Base-by-base conservation (phyloP, 306 rosid species). In the Luffa aegyptiaca region DNA sequence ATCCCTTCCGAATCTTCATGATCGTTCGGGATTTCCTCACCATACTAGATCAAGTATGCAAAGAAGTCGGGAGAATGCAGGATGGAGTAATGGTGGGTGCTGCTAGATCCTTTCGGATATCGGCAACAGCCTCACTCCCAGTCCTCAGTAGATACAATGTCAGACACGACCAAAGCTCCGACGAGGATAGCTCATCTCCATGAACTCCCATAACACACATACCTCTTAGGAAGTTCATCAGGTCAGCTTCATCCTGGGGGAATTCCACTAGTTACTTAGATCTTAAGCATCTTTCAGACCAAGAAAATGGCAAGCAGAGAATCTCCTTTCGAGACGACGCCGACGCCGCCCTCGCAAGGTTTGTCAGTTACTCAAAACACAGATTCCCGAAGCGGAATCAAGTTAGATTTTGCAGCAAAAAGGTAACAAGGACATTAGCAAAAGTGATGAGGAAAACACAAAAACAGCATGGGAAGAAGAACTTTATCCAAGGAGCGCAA, bases 1-100 rank as follows among this genome's bases (percentile, higher is more conserved):
- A 93, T 81, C 97, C 99, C 56, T 84, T 95, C 80, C 88, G 99
- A 85, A 91, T 95, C 85, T 95, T 95, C 83, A 87, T 93, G 97
- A 91, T 95, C 72, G 99, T 95, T 37, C 88, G 96, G 81, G 99
- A 95, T 83, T 95, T 95, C 75, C 91, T 95, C 5, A 89, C 85
- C 80, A 81, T 86, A 41, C 73, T 95, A 84, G 99, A 95, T 81
- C 89, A 89, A 64, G 99, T 95, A 70, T 95, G 99, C 97, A 95
- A 90, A 81, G 99, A 95, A 87, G 99, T 95, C 35, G 96, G 95
- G 83, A 88, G 81, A 59, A 84, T 92, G 96, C 97, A 93, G 80
- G 97, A 92, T n/a, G 87, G 89, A 82, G 80, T 91, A 49, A 83
- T 90, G 79, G 85, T 90, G 20, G 98, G 99, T 57, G 89, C 99